phyloP scores from a whole-genome alignment of 495 filamentous ascomycete genomes.

The Podospora didyma region DNA sequence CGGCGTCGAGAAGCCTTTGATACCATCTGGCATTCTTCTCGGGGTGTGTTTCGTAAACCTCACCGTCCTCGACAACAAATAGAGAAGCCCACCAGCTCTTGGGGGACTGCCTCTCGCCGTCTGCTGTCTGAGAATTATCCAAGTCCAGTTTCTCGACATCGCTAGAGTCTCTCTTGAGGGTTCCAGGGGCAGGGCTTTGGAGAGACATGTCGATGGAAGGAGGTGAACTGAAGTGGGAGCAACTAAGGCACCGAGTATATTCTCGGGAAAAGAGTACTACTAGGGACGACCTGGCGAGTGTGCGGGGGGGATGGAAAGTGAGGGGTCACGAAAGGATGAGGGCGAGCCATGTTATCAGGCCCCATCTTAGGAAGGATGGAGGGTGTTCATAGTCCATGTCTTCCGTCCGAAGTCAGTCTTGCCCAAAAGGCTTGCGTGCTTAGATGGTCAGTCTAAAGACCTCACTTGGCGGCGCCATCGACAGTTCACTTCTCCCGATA shows the following conservation, averaged over 20 bases:
- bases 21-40: constrained; percentile 34
- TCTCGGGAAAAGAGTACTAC: background rate
- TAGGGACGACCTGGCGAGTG: no score
- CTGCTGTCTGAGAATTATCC: background rate
- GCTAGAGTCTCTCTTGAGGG: background rate
- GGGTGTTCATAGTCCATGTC: no score
- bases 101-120: background rate
- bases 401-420: no score
- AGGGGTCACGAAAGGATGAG: no score
- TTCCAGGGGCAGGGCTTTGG: background rate
- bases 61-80: constrained; percentile 27
- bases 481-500: background rate
- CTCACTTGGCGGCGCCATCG: background rate
- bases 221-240: background rate
- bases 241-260: background rate
- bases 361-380: no score
- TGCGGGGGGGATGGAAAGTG: no score
- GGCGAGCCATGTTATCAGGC: no score
- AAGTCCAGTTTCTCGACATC: constrained; percentile 13
- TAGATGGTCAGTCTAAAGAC: background rate
- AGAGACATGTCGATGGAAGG: background rate
- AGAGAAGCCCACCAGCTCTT: constrained; percentile 9
- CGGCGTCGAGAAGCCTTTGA: constrained; percentile 41
- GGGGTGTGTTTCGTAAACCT: constrained; percentile 28
- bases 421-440: background rate